Percentiles rank a stretch among this genome's conserved stretches.
These are phyloP conservation scores for Porphyrellus cyaneotinctus DNA, from an alignment of 768 basidiomycete genomes.

Conservation along the genomic window DNA sequence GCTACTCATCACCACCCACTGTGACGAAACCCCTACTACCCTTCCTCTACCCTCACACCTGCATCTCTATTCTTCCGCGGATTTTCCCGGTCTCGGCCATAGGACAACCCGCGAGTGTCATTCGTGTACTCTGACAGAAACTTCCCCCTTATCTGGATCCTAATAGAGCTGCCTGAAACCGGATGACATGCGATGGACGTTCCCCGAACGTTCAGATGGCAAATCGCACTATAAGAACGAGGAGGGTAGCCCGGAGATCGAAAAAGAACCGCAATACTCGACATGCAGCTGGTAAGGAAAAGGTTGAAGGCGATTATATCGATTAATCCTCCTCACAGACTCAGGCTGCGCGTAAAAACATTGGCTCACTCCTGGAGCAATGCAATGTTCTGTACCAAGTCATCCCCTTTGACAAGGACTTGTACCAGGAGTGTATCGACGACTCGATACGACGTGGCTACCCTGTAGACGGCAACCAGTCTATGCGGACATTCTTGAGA, in stretches of 20 bases:
- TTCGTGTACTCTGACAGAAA: too few relatives aligned
- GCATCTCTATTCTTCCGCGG: too few relatives aligned
- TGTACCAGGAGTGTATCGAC: constrained; percentile 22
- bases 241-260: background rate
- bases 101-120: too few relatives aligned
- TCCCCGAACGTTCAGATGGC: background rate
- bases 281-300: constrained; percentile 15
- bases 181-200: background rate
- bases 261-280: background rate
- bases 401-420: constrained; percentile 9
- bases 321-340: constrained; percentile 5
- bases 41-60: too few relatives aligned
- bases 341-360: constrained; percentile 9
- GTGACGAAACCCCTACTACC: too few relatives aligned
- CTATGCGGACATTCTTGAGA: constrained; percentile 30
- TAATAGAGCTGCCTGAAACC: background rate
- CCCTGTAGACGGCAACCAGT: constrained; percentile 18
- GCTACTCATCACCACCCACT: too few relatives aligned
- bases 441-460: constrained; percentile 26
- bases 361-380: constrained; percentile 14
- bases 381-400: constrained; percentile 14
- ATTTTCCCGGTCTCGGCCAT: too few relatives aligned
- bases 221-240: background rate
- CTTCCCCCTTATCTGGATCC: background rate
- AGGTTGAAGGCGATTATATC: background rate